phyloP scores from a whole-genome alignment of 2,329 filamentous ascomycete species.

The Aspergillus quadrilineatus region DNA sequence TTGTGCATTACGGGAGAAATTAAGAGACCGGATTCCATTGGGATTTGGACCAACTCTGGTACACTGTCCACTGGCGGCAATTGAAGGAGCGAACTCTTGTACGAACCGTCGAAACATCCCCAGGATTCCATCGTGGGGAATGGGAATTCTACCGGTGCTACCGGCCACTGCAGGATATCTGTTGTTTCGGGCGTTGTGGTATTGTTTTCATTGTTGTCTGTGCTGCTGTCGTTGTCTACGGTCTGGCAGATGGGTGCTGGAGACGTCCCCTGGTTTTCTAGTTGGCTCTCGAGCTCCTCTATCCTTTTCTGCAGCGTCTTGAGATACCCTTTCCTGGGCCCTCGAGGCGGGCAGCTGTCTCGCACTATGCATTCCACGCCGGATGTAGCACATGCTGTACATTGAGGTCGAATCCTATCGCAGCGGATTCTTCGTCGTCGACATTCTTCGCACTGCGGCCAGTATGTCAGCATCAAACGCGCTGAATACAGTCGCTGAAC shows the following conservation, averaged over 20 bases:
- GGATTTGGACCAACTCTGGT: not conserved
- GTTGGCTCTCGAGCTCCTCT: not conserved
- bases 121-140: not conserved
- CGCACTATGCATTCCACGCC: conserved; percentile 2
- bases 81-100: not conserved
- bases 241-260: not conserved
- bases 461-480: not conserved
- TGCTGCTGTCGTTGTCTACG: not conserved
- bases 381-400: not conserved
- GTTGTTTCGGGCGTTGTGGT: not conserved
- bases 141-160: not conserved
- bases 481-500: too few species aligned
- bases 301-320: conserved; percentile 1
- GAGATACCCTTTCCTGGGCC: conserved; percentile 7
- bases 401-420: conserved; percentile 9
- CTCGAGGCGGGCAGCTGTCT: not conserved
- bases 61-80: not conserved
- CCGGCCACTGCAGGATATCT: not conserved
- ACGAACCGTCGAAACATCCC: not conserved
- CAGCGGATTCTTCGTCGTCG: conserved; percentile 12
- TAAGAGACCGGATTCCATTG: not conserved
- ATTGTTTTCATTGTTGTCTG: not conserved
- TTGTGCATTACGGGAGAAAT: not conserved
- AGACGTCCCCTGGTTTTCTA: not conserved
- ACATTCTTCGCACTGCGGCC: conserved; percentile 11